Evolutionary conservation across 2,329 filamentous ascomycete species (phyloP).

Genomic region (Sclerotinia subarctica): DNA sequence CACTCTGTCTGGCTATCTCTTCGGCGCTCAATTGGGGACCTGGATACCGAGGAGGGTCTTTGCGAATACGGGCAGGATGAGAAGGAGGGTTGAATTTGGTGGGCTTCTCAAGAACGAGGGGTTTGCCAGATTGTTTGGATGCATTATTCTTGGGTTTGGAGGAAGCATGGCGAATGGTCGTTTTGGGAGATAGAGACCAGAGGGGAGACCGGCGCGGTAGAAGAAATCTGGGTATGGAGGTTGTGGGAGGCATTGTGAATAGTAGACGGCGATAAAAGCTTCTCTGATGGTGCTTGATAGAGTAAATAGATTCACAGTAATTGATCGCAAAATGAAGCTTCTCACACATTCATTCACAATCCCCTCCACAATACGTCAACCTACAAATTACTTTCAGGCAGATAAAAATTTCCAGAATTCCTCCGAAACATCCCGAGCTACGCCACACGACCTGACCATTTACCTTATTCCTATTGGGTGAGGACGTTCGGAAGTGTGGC

Average conservation of each 20-base stretch:
- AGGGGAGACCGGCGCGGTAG: slow-evolving; percentile 58
- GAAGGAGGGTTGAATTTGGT: slow-evolving; percentile 89
- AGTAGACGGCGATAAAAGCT: not conserved
- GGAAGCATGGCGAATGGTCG: slow-evolving; percentile 40
- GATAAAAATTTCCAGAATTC: slow-evolving; percentile 12
- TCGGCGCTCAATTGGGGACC: slow-evolving; percentile 66
- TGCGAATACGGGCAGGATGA: slow-evolving; percentile 68
- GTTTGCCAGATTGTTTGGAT: slow-evolving; percentile 43
- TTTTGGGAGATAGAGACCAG: slow-evolving; percentile 45
- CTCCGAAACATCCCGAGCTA: slow-evolving; percentile 11
- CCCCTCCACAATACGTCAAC: slow-evolving; percentile 7
- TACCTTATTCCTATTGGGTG: slow-evolving; percentile 8
- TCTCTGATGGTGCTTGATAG: not conserved
- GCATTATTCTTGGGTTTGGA: slow-evolving; percentile 31
- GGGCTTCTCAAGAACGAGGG: slow-evolving; percentile 77
- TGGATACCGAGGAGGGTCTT: slow-evolving; percentile 59
- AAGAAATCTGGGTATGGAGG: slow-evolving; percentile 64
- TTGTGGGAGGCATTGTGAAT: slow-evolving; percentile 40
- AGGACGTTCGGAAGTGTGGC: slow-evolving; percentile 13
- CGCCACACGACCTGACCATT: slow-evolving; percentile 19
- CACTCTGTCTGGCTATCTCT: slow-evolving; percentile 63
- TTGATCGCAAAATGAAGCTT: not conserved
- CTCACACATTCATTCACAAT: not conserved
- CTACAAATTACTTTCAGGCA: not conserved
- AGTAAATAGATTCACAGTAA: not conserved